Base-by-base conservation (phyloP, 768 basidiomycete genomes). In the Sporobolomyces pararoseus region DNA sequence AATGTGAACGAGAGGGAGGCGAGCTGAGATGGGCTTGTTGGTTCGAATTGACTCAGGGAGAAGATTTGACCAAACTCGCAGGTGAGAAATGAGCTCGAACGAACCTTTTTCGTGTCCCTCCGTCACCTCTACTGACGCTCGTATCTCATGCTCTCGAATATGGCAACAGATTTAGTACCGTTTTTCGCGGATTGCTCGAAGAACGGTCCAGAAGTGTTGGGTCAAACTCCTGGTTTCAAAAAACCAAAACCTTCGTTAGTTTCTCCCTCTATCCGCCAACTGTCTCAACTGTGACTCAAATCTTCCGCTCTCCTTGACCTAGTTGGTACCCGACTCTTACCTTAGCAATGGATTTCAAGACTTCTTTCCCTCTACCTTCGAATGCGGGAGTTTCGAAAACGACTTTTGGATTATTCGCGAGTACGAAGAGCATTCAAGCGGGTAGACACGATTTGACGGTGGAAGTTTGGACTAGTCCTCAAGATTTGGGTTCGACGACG, bases 101-200 rank as follows among this genome's bases (percentile, higher is more conserved):
- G n/a, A n/a, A n/a, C n/a, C n/a, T n/a, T n/a, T n/a, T n/a, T n/a
- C n/a, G n/a, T n/a, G n/a, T n/a, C n/a, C n/a, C n/a, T n/a, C n/a
- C n/a, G n/a, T 42, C 39, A 9, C 17, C 17, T 17, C 39, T 42
- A 17, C 39, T 42, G 39, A 10, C 39, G 17, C 9, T 42, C 39
- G 39, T 9, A 42, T 9, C 39, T 42, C 10, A 42, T 42, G 39
- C 9, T 9, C 17, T 17, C 17, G 9, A 9, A 10, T 42, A 9
- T 9, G 39, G 46, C 6, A 7, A 14, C 37, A 71, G 70, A 57
- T 7, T 42, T 71, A 16, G 35, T 71, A 1, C 65, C 65, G 2
- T 71, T 71, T 62, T 71, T 71, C n/a, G 65, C 65, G n/a, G 70
- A 71, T 27, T 54, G 63, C n/a, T 62, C 65, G 9, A 58, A 63